phyloP scores from a whole-genome alignment of 2,329 filamentous ascomycete genomes.

The Epichloe hybrida region DNA sequence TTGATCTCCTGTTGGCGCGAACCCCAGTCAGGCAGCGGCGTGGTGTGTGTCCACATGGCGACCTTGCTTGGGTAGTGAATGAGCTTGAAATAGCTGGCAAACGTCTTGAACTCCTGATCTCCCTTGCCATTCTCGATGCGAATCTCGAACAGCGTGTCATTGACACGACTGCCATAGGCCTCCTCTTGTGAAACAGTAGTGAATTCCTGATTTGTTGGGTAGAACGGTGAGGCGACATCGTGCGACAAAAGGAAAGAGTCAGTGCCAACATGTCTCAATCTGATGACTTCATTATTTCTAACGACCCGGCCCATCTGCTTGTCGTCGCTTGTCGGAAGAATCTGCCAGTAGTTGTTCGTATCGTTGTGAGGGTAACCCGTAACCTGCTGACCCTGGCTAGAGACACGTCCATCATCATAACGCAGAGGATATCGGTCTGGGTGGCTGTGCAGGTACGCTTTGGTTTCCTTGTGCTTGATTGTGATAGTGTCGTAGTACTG shows the following conservation, averaged over 20 bases:
- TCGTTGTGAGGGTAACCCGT: constrained; percentile 97
- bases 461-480: constrained; percentile 93
- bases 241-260: constrained; percentile 81
- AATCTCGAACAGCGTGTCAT: constrained; percentile 89
- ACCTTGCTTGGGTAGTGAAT: constrained; percentile 91
- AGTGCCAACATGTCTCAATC: constrained; percentile 76
- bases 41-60: constrained; percentile 97
- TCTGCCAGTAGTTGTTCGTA: constrained; percentile 97
- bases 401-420: constrained; percentile 94
- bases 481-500: constrained; percentile 83
- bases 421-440: constrained; percentile 77
- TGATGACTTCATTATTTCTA: constrained; percentile 71
- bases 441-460: constrained; percentile 91
- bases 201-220: constrained; percentile 97
- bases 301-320: constrained; percentile 50
- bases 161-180: constrained; percentile 58
- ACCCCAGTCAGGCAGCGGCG: constrained; percentile 90
- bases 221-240: constrained; percentile 92
- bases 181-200: constrained; percentile 66
- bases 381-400: constrained; percentile 94
- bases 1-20: constrained; percentile 98
- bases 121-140: constrained; percentile 76
- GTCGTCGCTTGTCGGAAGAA: constrained; percentile 56
- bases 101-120: constrained; percentile 73
- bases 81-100: constrained; percentile 89